Base-by-base conservation (phyloP, 2,329 filamentous ascomycete species). In the Incumbomyces lentus region DNA sequence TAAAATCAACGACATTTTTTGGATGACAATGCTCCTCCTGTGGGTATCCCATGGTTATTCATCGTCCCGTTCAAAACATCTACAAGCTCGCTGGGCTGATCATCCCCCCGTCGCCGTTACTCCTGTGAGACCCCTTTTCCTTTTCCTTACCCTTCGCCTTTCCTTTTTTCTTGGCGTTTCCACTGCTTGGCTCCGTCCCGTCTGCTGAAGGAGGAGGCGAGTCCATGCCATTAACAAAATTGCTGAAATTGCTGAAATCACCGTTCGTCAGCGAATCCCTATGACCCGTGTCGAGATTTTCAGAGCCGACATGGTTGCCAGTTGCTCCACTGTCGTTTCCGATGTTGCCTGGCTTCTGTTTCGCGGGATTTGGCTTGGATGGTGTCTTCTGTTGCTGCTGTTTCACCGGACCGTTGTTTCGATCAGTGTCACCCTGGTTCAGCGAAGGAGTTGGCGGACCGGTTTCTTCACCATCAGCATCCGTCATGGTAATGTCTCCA, bases 71-170 rank as follows among this genome's bases (percentile, higher is more conserved):
- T 26, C 22, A 26, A n/a, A 26, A 26, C 22, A 35, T n/a, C 31
- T 26, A 56, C 35, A 56, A 35, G 63, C 85, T 88, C 67, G 90
- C 81, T 3, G 86, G 86, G 60, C 85, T 92, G 73, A 90, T 87
- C 79, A 90, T 87, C 16, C 82, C 82, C 29, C 79, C 78, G 14
- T 72, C 75, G 44, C 79, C 78, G 47, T 81, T 81, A 2, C n/a
- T 31, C 22, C 22, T 26, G 22, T 26, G 22, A 30, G 54, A 52
- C 18, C 55, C 57, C 11, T 58, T 56, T 45, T 61, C 57, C 50
- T 62, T 60, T 50, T 64, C 54, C 33, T 61, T 43, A 16, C 36
- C 16, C 19, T 46, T 46, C 7, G 14, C 36, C 17, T 46, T 46
- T 7, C 35, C 43, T 18, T 22, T 38, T 22, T 45, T 37, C n/a